Conservation (phyloP, 2,329 filamentous ascomycete species). For the Aspergillus persii region DNA sequence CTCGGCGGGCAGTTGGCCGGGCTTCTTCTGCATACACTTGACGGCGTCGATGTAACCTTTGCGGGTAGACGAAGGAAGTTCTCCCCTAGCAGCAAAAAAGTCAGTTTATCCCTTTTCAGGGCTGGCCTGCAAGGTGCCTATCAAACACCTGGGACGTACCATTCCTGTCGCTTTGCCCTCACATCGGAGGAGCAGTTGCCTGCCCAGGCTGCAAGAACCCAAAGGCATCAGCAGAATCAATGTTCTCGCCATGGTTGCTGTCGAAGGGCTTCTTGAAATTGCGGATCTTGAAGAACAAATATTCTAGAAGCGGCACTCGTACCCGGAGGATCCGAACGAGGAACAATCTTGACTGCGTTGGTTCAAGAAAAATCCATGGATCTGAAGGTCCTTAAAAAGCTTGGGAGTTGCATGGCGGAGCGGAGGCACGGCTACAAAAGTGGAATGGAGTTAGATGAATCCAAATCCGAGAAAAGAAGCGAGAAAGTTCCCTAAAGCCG, state of each 20-base stretch:
- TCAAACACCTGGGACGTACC: neutral
- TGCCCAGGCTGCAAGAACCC: neutral
- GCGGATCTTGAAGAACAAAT: neutral
- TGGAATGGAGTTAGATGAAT: too few species aligned
- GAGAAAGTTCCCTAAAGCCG: neutral
- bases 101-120: neutral
- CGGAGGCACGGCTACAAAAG: neutral
- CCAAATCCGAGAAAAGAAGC: neutral
- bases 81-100: neutral
- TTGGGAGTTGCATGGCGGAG: neutral
- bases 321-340: neutral
- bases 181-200: neutral
- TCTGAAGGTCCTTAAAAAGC: neutral
- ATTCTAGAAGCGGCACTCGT: neutral
- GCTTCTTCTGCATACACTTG: slow-evolving; percentile 5
- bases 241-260: neutral
- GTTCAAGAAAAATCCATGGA: neutral
- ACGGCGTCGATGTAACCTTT: slow-evolving; percentile 2
- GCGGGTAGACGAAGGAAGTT: neutral
- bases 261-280: neutral
- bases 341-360: neutral
- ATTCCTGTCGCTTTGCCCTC: neutral
- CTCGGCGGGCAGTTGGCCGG: neutral
- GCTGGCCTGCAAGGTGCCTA: neutral
- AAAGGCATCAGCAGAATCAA: neutral